These are phyloP conservation scores for Aphanoascus verrucosus DNA, from an alignment of 2,329 filamentous ascomycete species.

Conservation along the genomic window DNA sequence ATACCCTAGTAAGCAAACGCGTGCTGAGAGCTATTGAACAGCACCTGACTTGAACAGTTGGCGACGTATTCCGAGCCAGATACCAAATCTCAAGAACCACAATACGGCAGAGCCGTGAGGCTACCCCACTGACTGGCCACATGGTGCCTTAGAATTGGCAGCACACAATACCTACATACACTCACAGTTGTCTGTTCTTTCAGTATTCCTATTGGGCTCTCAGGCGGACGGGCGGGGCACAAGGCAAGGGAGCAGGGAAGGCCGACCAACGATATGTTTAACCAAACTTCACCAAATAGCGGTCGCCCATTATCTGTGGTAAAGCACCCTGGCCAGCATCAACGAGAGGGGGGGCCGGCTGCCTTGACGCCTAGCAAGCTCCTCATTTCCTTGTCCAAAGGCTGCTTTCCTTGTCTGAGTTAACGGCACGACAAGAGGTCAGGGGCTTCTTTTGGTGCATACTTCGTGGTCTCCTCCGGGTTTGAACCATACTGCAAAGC, in stretches of 20 bases:
- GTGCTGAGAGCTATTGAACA: conserved; percentile 1
- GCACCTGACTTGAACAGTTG: background rate
- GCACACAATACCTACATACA: background rate
- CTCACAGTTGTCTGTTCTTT: background rate
- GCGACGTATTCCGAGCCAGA: background rate
- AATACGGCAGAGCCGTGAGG: background rate
- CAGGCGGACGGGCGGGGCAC: conserved; percentile 6
- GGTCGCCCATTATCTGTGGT: conserved; percentile 6
- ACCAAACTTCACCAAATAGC: conserved; percentile 6
- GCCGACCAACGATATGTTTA: conserved; percentile 7
- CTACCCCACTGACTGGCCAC: conserved; percentile 1
- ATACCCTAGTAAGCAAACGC: conserved; percentile 1
- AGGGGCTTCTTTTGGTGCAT: background rate
- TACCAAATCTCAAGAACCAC: background rate
- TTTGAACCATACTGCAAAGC: background rate
- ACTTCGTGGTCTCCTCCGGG: background rate
- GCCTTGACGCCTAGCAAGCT: conserved; percentile 10
- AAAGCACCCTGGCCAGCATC: conserved; percentile 7
- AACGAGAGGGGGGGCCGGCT: conserved; percentile 5
- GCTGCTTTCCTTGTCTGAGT: conserved; percentile 7
- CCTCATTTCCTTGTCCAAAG: conserved; percentile 12
- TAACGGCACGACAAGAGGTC: conserved; percentile 2
- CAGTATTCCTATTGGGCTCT: conserved; percentile 9
- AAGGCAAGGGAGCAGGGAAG: conserved; percentile 8
- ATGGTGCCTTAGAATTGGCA: conserved; percentile 2